phyloP scores from a whole-genome alignment of 2,329 filamentous ascomycete genomes.

The Calonectria montana region DNA sequence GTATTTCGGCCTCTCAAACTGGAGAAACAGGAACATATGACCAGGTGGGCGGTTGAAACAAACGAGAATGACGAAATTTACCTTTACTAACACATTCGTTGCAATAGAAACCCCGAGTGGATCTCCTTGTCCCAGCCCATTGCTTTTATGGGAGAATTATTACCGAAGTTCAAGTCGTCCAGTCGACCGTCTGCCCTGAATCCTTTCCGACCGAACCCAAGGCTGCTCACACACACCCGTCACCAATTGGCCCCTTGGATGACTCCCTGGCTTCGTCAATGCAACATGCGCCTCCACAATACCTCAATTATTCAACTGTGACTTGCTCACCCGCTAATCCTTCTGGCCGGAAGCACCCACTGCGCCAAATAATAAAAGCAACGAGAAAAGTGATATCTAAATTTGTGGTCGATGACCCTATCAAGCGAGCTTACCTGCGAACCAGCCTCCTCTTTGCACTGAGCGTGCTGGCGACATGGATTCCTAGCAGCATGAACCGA shows the following conservation, averaged over 20 bases:
- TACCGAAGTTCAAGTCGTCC: constrained; percentile 62
- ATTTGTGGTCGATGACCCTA: constrained; percentile 59
- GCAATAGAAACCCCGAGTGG: constrained; percentile 33
- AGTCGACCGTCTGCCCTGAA: constrained; percentile 42
- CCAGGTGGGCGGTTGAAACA: constrained; percentile 42
- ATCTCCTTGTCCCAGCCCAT: constrained; percentile 44
- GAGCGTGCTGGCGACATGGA: constrained; percentile 71
- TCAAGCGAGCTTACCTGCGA: constrained; percentile 70
- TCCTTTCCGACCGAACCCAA: constrained; percentile 39
- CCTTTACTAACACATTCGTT: background rate
- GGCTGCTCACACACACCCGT: constrained; percentile 30
- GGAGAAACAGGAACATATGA: constrained; percentile 45
- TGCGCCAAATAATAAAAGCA: constrained; percentile 32
- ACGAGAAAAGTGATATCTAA: constrained; percentile 48
- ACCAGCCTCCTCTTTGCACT: constrained; percentile 72
- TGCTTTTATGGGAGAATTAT: constrained; percentile 63
- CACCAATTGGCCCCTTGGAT: constrained; percentile 39
- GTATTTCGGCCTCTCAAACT: constrained; percentile 57
- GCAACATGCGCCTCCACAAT: constrained; percentile 42
- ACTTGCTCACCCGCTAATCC: constrained; percentile 38
- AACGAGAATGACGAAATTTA: too few relatives aligned
- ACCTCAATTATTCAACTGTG: constrained; percentile 49
- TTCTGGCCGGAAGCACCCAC: constrained; percentile 16
- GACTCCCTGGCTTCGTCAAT: constrained; percentile 21
- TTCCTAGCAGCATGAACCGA: constrained; percentile 77